These are phyloP conservation scores for Quercus gilva DNA, from an alignment of 306 rosid species.

Conservation along the genomic window DNA sequence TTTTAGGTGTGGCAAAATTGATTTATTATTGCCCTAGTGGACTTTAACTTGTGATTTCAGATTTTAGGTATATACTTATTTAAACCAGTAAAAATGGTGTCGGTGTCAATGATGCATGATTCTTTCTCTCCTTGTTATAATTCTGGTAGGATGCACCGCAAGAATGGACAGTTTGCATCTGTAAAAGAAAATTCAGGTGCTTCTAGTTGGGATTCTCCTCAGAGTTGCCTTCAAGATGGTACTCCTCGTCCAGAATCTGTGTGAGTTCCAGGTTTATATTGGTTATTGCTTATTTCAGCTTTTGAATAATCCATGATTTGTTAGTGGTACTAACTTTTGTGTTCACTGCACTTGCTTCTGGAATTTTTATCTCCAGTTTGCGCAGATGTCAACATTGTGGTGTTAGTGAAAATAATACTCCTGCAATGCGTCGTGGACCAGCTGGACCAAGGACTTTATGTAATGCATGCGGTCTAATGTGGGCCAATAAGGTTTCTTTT, in stretches of 20 bases:
- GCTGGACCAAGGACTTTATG: constrained; percentile 96
- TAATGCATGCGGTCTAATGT: constrained; percentile 98
- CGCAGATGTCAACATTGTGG: constrained; percentile 94
- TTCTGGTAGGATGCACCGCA: constrained; percentile 81
- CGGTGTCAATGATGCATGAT: constrained; percentile 1
- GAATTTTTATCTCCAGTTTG: constrained; percentile 39
- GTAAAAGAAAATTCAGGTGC: constrained; percentile 62
- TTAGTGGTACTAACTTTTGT: not conserved
- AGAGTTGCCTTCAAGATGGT: constrained; percentile 57
- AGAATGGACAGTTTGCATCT: constrained; percentile 89
- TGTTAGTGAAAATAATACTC: constrained; percentile 81
- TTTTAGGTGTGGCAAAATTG: constrained; percentile 11
- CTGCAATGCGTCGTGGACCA: constrained; percentile 99
- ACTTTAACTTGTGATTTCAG: constrained; percentile 5
- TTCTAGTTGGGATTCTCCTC: constrained; percentile 60
- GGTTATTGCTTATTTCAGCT: constrained; percentile 1
- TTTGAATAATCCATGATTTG: not conserved
- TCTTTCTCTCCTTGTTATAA: constrained; percentile 15
- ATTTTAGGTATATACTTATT: constrained; percentile 4
- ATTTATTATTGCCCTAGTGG: not conserved
- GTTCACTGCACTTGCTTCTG: not conserved
- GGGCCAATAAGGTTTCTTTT: constrained; percentile 91
- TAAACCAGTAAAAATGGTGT: not conserved
- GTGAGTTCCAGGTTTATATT: constrained; percentile 55
- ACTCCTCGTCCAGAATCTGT: constrained; percentile 57